These are phyloP conservation scores for Gracilaria vermiculophylla DNA, from an alignment of 23 red algal genomes.

Conservation along the genomic window DNA sequence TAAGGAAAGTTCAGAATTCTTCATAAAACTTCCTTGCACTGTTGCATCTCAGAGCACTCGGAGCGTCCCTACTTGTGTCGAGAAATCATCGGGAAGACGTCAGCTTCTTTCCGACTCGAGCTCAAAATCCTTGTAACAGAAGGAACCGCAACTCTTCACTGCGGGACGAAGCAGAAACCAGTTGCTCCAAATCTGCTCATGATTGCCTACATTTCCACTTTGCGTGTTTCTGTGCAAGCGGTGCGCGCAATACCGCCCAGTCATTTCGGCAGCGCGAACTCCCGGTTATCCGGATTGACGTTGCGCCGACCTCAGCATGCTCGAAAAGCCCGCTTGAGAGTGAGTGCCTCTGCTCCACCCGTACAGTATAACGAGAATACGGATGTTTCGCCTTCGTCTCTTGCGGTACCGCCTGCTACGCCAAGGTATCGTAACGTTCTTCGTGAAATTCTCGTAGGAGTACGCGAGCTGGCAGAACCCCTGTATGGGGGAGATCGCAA, in stretches of 20 bases:
- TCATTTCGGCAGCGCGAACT: background rate
- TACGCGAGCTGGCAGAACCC: slow-evolving; percentile 48
- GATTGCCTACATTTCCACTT: background rate
- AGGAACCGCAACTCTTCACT: no score
- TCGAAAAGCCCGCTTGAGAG: background rate
- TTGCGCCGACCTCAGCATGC: background rate
- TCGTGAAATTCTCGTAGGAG: slow-evolving; percentile 43
- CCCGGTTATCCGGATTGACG: background rate
- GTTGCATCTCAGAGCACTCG: no score
- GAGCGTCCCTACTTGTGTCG: no score
- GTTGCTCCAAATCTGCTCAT: background rate
- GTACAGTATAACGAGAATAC: background rate
- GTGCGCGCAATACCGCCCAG: no score
- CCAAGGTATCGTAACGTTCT: background rate
- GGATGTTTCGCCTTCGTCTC: background rate
- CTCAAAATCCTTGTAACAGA: no score
- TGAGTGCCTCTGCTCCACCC: background rate
- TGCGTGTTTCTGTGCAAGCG: background rate
- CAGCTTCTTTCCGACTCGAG: no score
- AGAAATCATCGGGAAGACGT: no score
- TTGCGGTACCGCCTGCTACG: background rate
- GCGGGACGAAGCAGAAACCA: no score
- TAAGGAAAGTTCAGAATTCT: no score
- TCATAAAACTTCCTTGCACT: no score
- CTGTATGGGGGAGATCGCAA: slow-evolving; percentile 65